Base-by-base conservation (phyloP, 495 filamentous ascomycete species). In the Hypoxylon intermedium region DNA sequence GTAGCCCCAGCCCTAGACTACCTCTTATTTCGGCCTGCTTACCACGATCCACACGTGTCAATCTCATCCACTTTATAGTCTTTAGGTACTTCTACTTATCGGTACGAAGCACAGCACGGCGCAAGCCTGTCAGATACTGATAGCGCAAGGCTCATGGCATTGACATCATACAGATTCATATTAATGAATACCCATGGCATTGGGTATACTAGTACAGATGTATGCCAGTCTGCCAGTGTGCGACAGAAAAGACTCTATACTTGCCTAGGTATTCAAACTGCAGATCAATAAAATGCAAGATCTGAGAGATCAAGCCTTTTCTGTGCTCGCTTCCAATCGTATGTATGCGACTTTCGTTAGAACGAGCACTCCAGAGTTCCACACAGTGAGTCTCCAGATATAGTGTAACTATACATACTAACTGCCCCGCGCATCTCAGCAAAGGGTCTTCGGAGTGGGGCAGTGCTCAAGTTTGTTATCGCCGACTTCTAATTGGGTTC, bases 221-320 rank as follows among this genome's bases (percentile, higher is more conserved):
- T 7, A 51, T 21, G 30, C 6, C 26, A 18, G 46, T 12, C 9
- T 16, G 53, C 36, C 23, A 23, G 15, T 24, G 16, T 42, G 20
- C 28, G 30, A 56, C 34, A 23, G 46, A 34, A 40, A 5, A 13
- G 26, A 26, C 48, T 52, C 42, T n/a, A n/a, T n/a, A n/a, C n/a
- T n/a, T n/a, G n/a, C n/a, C 5, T 18, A 34, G 44, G 41, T 33
- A 47, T 45, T 48, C 33, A 38, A 24, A 49, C 42, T 37, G 44
- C 49, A 49, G 49, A 52, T 54, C 55, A 41, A 45, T 3, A 26
- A 54, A 47, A 64, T 59, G 60, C 54, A 64, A 64, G 60, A 64
- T 64, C 60, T 54, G 13, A 44, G 42, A 46, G 60, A 63, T 58
- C 53, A 63, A 47, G 6, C 33, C 31, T 23, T 46, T 40, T 55